phyloP scores from a whole-genome alignment of 2,329 filamentous ascomycete species.

The Cordyceps cateniannulata region DNA sequence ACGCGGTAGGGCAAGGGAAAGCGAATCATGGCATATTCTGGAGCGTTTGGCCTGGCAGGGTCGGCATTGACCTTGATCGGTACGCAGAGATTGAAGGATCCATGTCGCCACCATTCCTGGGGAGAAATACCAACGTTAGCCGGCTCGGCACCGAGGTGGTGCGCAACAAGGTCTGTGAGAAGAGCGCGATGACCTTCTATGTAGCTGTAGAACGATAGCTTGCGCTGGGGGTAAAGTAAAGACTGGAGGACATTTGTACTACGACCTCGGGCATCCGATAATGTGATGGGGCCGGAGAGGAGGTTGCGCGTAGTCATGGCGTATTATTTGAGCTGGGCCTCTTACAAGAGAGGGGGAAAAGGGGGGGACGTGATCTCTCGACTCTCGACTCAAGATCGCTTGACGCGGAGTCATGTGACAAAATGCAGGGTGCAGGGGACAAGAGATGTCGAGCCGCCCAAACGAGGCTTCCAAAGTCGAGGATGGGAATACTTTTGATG shows the following conservation, averaged over 20 bases:
- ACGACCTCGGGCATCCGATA: slow-evolving; percentile 10
- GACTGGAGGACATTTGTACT: slow-evolving; percentile 14
- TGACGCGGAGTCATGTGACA: neutral
- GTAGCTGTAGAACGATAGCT: slow-evolving; percentile 14
- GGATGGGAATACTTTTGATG: no score
- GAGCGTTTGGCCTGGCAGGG: slow-evolving; percentile 3
- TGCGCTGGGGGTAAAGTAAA: slow-evolving; percentile 12
- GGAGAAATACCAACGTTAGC: slow-evolving; percentile 12
- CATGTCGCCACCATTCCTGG: slow-evolving; percentile 19
- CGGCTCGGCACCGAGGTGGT: neutral
- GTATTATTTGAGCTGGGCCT: slow-evolving; percentile 10
- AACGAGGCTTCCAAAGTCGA: neutral
- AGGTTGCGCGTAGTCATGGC: slow-evolving; percentile 16
- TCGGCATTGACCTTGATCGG: slow-evolving; percentile 18
- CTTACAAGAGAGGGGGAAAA: slow-evolving; percentile 19
- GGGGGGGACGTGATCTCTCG: neutral
- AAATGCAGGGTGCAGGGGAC: neutral
- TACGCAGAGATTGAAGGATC: slow-evolving; percentile 31
- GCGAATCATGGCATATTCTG: slow-evolving; percentile 17
- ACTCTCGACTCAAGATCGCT: neutral
- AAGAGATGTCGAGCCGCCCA: slow-evolving; percentile 23
- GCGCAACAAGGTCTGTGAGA: neutral
- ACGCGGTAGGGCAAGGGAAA: slow-evolving; percentile 30
- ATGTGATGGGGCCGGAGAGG: slow-evolving; percentile 14
- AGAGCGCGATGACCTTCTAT: slow-evolving; percentile 10